Base-by-base conservation (phyloP, 495 filamentous ascomycete species). In the Aspergillus sclerotiicarbonarius region DNA sequence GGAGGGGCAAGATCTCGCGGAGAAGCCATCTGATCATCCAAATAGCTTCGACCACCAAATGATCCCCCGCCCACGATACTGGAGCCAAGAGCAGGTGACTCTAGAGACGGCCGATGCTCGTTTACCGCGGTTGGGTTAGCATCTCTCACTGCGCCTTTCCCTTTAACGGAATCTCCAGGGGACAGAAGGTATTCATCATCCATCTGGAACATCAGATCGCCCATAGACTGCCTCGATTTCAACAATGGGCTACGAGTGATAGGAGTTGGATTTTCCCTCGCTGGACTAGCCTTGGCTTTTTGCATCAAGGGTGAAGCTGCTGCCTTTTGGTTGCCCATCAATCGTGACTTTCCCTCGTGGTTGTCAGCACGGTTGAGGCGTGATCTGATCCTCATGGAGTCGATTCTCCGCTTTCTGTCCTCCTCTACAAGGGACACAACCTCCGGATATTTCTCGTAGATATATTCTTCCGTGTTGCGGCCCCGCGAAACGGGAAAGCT, bases 151-250 rank as follows among this genome's bases (percentile, higher is more conserved):
- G 60, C 60, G 29, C 61, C 48, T 55, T 75, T 75, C 4, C 74
- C 74, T 64, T 71, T 75, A 9, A 55, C 52, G 1, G 57, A 54
- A 37, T 70, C 58, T n/a, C 53, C 53, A 5, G 68, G 59, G 0
- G 71, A 68, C 39, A 71, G 54, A 12, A 57, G 56, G 44, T 71
- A 77, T 41, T 90, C 91, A n/a, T 93, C 91, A 56, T 96, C 92
- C 90, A 96, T 96, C 58, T 91, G 86, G 65, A 96, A 96, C 76
- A 96, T 94, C 37, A 96, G 76, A 60, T 96, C 91, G n/a, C 76
- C 74, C 2, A 77, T 71, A 0, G 87, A 91, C 19, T 77, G 79
- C 58, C 82, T 89, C 0, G 85, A 76, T 54, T 80, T 82, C n/a
- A 93, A 75, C 33, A 79, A 69, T 3, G 88, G 87, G 53, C 83